These are phyloP conservation scores for Hypoxylon sp. DNA, from an alignment of 2,329 filamentous ascomycete genomes.

Conservation along the genomic window DNA sequence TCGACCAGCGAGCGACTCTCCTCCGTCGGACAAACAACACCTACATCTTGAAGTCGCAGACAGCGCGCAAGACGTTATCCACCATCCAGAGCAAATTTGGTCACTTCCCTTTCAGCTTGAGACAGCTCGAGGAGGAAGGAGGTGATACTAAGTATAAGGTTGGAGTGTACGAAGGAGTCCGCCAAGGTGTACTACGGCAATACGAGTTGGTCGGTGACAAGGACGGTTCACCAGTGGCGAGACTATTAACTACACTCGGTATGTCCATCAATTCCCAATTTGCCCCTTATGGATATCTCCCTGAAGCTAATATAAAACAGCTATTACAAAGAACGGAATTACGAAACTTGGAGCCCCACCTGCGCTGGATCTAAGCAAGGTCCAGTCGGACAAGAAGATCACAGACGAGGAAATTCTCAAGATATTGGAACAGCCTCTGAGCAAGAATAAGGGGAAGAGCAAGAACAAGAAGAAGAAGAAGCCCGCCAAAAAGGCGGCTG, in stretches of 20 bases:
- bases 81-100: slow-evolving; percentile 98
- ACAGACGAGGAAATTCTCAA: slow-evolving; percentile 94
- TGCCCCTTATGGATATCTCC: slow-evolving; percentile 19
- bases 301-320: slow-evolving; percentile 62
- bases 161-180: slow-evolving; percentile 95
- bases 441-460: slow-evolving; percentile 90
- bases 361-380: slow-evolving; percentile 81
- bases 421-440: slow-evolving; percentile 90
- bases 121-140: slow-evolving; percentile 96
- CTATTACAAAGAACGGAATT: slow-evolving; percentile 97
- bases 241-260: slow-evolving; percentile 94
- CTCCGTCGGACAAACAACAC: slow-evolving; percentile 94
- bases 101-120: slow-evolving; percentile 96
- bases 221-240: slow-evolving; percentile 85
- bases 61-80: slow-evolving; percentile 90
- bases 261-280: slow-evolving; percentile 60
- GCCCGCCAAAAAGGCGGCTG: slow-evolving; percentile 67
- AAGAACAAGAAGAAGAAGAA: slow-evolving; percentile 92
- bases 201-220: slow-evolving; percentile 98
- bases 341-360: slow-evolving; percentile 86
- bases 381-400: slow-evolving; percentile 98
- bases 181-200: slow-evolving; percentile 90
- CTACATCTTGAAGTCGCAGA: slow-evolving; percentile 93
- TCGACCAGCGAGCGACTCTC: slow-evolving; percentile 89
- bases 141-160: slow-evolving; percentile 81